Base-by-base conservation (phyloP, 176 grass and related monocot genomes). In the Carex scoparia region DNA sequence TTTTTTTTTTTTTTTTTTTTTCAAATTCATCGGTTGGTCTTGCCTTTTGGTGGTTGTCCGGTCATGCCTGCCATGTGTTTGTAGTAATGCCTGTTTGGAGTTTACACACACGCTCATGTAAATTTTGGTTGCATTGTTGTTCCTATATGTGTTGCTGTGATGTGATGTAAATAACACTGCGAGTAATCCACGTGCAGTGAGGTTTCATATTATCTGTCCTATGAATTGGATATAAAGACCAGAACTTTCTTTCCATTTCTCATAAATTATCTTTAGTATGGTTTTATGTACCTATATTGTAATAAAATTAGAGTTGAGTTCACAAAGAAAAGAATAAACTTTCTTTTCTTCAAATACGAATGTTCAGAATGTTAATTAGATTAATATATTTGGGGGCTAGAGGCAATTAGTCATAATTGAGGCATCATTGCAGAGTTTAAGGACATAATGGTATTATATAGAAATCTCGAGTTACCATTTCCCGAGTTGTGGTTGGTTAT, bases 1-100 rank as follows among this genome's bases (percentile, higher is more conserved):
- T 2, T 7, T 19, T 81, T n/a, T 15, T 61, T 4, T 31, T 61
- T 2, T 11, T 38, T 10, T 63, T 12, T 18, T 12, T 80, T 61
- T 81, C 1, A 19, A 44, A 3, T 32, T 4, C 1, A 18, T 60
- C 1, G 7, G 16, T 13, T 40, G 33, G 27, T 19, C 10, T 60
- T 80, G 53, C 9, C 27, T 44, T 77, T 14, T 66, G 80, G 61
- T 67, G 7, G 37, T 46, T 16, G 3, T 42, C 31, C 42, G 63
- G 80, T 67, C 63, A 65, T 82, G 80, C 60, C 38, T 66, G 60
- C 80, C 61, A 82, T 12, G 60, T 82, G 80, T 82, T 82, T 64
- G 80, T 48, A 44, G 18, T 28, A 9, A 82, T 82, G 80, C 16
- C 61, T 49, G 4, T 38, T 38, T 61, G 6, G 35, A 70, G 1